A percentile compares a stretch with the other conserved stretches of the same genome.
Evolutionary conservation across 441 rosid genomes (phyloP).

Genomic region (Raphanus hybrid): DNA sequence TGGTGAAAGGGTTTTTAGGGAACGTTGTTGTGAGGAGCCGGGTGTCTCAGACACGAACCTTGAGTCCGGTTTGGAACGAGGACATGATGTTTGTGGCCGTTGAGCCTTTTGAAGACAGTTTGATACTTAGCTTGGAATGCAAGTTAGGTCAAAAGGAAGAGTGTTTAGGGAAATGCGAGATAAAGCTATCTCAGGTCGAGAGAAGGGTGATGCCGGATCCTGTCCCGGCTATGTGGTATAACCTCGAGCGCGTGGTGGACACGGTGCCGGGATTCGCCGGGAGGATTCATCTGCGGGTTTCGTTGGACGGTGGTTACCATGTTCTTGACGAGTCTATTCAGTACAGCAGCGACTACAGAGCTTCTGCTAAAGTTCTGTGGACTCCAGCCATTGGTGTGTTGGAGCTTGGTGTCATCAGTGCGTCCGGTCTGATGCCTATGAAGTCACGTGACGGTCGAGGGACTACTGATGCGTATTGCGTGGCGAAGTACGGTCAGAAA

Average conservation of each 20-base stretch:
- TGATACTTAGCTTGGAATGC: constrained; percentile 46
- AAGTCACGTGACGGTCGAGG: constrained; percentile 47
- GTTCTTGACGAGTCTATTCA: constrained; percentile 50
- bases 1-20: constrained; percentile 38
- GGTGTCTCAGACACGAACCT: constrained; percentile 42
- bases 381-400: constrained; percentile 44
- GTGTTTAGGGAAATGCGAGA: constrained; percentile 47
- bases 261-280: constrained; percentile 37
- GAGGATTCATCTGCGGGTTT: constrained; percentile 48
- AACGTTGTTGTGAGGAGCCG: constrained; percentile 54
- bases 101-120: constrained; percentile 53
- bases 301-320: constrained; percentile 53
- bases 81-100: constrained; percentile 65
- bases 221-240: constrained; percentile 42
- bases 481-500: constrained; percentile 48
- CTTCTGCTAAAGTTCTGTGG: constrained; percentile 44
- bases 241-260: constrained; percentile 35
- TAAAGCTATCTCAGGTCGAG: constrained; percentile 44
- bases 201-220: constrained; percentile 34
- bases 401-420: constrained; percentile 49
- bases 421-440: constrained; percentile 47
- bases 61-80: constrained; percentile 62
- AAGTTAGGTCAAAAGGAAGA: constrained; percentile 42
- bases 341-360: constrained; percentile 48
- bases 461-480: constrained; percentile 49